Percentiles rank a stretch among this genome's conserved stretches.
These are phyloP conservation scores for Trichophyton equinum DNA, from an alignment of 2,329 filamentous ascomycete genomes.

Conservation along the genomic window DNA sequence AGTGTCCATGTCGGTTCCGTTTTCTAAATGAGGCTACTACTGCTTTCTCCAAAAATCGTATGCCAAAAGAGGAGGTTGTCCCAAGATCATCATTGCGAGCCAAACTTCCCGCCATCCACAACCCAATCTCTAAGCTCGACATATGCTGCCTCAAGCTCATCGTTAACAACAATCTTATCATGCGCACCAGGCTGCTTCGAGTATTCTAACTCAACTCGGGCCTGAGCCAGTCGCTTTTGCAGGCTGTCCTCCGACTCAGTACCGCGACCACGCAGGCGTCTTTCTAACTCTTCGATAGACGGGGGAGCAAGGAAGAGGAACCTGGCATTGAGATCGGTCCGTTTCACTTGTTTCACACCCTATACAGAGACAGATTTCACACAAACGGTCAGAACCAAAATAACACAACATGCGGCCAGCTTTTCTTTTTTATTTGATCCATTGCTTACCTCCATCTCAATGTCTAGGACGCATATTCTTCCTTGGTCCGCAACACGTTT, in stretches of 20 bases:
- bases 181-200: slow-evolving; percentile 54
- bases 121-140: slow-evolving; percentile 42
- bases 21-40: not conserved
- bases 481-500: slow-evolving; percentile 59
- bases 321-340: slow-evolving; percentile 58
- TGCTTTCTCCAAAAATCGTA: not conserved
- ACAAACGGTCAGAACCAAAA: not conserved
- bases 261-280: slow-evolving; percentile 57
- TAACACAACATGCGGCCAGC: not conserved
- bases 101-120: slow-evolving; percentile 30
- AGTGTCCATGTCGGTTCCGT: not conserved
- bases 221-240: slow-evolving; percentile 56
- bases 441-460: slow-evolving; percentile 72
- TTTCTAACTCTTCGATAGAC: slow-evolving; percentile 58
- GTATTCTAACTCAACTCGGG: slow-evolving; percentile 61
- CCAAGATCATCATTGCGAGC: slow-evolving; percentile 8
- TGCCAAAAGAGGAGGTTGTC: no score
- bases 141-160: slow-evolving; percentile 49
- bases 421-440: not conserved
- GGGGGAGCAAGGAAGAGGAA: slow-evolving; percentile 82
- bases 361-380: slow-evolving; percentile 18
- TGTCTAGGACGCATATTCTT: slow-evolving; percentile 73
- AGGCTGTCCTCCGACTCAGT: slow-evolving; percentile 68
- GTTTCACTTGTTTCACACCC: slow-evolving; percentile 88
- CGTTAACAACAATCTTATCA: slow-evolving; percentile 54